Evolutionary conservation across 345 rosid genomes (phyloP).

Genomic region (Stellera chamaejasme): DNA sequence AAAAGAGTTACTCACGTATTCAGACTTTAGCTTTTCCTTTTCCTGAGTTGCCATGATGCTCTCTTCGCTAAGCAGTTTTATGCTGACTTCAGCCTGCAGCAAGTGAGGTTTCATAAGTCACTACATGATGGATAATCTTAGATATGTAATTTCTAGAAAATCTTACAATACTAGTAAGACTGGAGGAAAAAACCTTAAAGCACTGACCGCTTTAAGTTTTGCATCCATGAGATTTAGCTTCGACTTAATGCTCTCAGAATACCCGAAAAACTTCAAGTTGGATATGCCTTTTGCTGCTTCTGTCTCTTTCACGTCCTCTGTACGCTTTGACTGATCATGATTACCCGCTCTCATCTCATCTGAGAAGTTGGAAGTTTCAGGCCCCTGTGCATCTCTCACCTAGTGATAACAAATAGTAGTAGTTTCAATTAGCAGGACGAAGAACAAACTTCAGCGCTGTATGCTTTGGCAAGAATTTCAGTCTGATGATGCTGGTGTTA

Average conservation of each 20-base stretch:
- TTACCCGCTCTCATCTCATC: conserved; percentile 4
- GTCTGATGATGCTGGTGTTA: no score
- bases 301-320: conserved; percentile 11
- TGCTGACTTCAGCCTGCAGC: conserved; percentile 35
- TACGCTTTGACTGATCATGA: background rate
- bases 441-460: no score
- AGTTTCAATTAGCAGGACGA: no score
- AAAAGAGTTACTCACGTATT: conserved; percentile 24
- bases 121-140: background rate
- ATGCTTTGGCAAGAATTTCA: no score
- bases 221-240: conserved; percentile 26
- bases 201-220: conserved; percentile 28
- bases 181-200: background rate
- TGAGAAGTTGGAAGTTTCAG: background rate
- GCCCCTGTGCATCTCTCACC: background rate
- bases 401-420: no score
- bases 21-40: conserved; percentile 28
- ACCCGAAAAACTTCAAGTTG: conserved; percentile 16
- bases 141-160: background rate
- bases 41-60: conserved; percentile 20
- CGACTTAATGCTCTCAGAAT: conserved; percentile 29
- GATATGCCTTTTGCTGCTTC: conserved; percentile 5
- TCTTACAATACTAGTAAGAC: background rate
- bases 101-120: background rate
- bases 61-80: conserved; percentile 33